A percentile compares a stretch with the other conserved stretches of the same genome.
phyloP scores from a whole-genome alignment of 2,329 filamentous ascomycete genomes.

The Aspergillus intermedius region DNA sequence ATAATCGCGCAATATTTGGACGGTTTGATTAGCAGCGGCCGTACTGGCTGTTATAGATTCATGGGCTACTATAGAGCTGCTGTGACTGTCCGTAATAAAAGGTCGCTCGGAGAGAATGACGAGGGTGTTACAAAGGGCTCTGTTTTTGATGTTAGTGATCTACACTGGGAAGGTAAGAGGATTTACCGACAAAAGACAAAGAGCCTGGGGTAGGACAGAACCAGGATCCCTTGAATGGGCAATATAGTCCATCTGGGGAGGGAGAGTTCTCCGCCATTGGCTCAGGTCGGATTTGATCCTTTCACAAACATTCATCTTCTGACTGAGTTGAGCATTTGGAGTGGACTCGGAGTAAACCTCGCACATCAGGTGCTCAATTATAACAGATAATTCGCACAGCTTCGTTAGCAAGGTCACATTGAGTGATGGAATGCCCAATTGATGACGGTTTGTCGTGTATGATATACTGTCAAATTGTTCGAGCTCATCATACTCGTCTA shows the following conservation, averaged over 20 bases:
- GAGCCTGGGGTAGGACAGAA: conserved; percentile 14
- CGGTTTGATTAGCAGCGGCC: conserved; percentile 29
- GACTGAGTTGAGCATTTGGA: conserved; percentile 8
- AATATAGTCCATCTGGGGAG: conserved; percentile 17
- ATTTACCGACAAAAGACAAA: conserved; percentile 14
- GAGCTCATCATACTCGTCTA: conserved; percentile 35
- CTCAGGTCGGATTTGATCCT: conserved; percentile 17
- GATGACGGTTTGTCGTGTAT: conserved; percentile 15
- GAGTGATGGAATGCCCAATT: conserved; percentile 10
- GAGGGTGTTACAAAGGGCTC: conserved; percentile 34
- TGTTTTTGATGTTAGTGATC: conserved; percentile 5
- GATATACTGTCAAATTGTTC: conserved; percentile 44
- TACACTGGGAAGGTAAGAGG: background rate
- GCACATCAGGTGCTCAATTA: conserved; percentile 30
- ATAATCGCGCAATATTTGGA: conserved; percentile 31
- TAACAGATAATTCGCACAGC: conserved; percentile 26
- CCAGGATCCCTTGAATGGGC: conserved; percentile 14
- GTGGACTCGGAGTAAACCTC: conserved; percentile 23
- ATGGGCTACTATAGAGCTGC: conserved; percentile 14
- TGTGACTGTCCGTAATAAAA: conserved; percentile 24
- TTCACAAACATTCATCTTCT: conserved; percentile 11
- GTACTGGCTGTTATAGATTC: conserved; percentile 27
- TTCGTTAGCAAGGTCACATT: conserved; percentile 22
- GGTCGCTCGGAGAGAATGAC: conserved; percentile 40
- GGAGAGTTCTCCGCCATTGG: conserved; percentile 19